Conservation (phyloP, 495 filamentous ascomycete species). For the Chaetomium tenue region DNA sequence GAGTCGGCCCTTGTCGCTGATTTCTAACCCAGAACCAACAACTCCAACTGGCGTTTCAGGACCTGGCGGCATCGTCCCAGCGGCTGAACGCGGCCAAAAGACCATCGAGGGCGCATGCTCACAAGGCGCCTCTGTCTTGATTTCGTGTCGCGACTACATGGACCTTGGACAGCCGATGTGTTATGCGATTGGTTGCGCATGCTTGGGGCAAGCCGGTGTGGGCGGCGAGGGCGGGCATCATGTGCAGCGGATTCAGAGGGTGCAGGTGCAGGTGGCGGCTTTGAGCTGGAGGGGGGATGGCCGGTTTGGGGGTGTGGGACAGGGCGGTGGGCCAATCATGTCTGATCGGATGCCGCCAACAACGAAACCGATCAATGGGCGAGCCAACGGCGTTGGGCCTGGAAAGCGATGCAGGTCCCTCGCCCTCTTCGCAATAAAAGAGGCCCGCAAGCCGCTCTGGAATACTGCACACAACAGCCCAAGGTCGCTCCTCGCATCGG, state of each 20-base stretch:
- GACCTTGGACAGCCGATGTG: not conserved
- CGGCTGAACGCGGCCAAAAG: too few relatives aligned
- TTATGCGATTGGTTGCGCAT: constrained; percentile 25
- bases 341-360: too few relatives aligned
- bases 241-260: not conserved
- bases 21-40: too few relatives aligned
- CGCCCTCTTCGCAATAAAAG: constrained; percentile 19
- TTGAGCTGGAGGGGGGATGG: constrained; percentile 20
- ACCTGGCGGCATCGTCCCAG: too few relatives aligned
- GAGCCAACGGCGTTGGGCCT: too few relatives aligned
- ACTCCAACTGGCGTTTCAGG: too few relatives aligned
- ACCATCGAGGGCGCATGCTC: not conserved
- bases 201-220: constrained; percentile 4
- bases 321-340: too few relatives aligned
- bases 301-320: too few relatives aligned
- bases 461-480: constrained; percentile 19
- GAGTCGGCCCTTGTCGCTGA: too few relatives aligned
- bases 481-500: constrained; percentile 12
- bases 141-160: not conserved
- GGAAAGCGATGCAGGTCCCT: constrained; percentile 14
- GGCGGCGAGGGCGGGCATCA: too few relatives aligned
- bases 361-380: too few relatives aligned
- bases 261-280: constrained; percentile 24
- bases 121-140: not conserved
- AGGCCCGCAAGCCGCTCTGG: constrained; percentile 22